Evolutionary conservation across 805 yeast genomes (phyloP).

Genomic region (Ogataea corticis): DNA sequence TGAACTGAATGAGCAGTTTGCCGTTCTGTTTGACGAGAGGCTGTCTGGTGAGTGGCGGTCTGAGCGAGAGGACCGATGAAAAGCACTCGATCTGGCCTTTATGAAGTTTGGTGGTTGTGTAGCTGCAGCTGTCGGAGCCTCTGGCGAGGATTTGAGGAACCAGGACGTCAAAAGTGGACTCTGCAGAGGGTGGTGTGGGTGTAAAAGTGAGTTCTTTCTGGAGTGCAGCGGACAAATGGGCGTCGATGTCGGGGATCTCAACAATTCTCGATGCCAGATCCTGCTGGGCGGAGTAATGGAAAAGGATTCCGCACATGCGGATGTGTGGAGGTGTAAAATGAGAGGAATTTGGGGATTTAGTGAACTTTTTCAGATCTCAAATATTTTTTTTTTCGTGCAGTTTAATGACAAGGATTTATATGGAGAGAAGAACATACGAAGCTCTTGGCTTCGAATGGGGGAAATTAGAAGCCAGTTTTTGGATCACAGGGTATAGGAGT

Average conservation of each 20-base stretch:
- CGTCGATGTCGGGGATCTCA: constrained; percentile 11
- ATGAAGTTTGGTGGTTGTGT: constrained; percentile 19
- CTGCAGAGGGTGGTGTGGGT: constrained; percentile 19
- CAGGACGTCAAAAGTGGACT: constrained; percentile 34
- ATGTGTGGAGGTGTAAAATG: too few species aligned
- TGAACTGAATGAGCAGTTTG: constrained; percentile 63
- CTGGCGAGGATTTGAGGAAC: constrained; percentile 51
- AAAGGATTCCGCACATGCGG: constrained; percentile 61
- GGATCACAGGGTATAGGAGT: too few species aligned
- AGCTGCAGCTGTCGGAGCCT: constrained; percentile 61
- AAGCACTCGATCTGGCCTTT: constrained; percentile 38
- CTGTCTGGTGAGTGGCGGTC: constrained; percentile 78
- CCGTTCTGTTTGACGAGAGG: constrained; percentile 47
- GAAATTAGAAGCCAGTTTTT: neutral
- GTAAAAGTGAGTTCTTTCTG: constrained; percentile 16
- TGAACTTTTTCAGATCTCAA: too few species aligned
- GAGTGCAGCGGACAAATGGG: constrained; percentile 8
- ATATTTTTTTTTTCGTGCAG: neutral
- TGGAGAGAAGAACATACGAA: too few species aligned
- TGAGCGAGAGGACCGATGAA: constrained; percentile 77
- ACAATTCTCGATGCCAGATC: constrained; percentile 6
- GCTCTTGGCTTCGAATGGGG: too few species aligned
- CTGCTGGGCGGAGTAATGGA: constrained; percentile 28
- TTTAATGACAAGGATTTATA: neutral
- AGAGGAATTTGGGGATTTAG: neutral